Percentiles rank a stretch among this genome's conserved stretches.
Evolutionary conservation across 345 rosid genomes (phyloP).

Genomic region (Populus davidiana): DNA sequence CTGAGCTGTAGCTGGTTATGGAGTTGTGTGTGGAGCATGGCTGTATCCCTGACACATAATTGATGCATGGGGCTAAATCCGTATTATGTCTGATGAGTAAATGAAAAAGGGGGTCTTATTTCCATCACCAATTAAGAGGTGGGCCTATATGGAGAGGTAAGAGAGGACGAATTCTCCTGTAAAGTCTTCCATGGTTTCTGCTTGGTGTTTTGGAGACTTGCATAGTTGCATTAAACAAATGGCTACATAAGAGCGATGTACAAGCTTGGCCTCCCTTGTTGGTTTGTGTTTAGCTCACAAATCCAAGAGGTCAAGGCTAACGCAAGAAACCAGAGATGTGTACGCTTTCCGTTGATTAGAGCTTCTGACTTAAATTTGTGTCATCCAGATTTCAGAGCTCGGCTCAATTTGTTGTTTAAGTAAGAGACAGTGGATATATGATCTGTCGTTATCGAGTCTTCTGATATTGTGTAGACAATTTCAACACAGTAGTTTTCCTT

Average conservation of each 20-base stretch:
- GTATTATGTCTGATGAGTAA: neutral
- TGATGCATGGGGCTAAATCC: neutral
- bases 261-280: neutral
- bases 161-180: neutral
- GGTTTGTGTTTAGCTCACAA: neutral
- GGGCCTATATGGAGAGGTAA: neutral
- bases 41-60: neutral
- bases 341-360: too few relatives aligned
- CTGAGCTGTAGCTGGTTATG: neutral
- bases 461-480: too few relatives aligned
- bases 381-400: too few relatives aligned
- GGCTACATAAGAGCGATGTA: neutral
- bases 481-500: too few relatives aligned
- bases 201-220: neutral
- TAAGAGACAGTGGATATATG: too few relatives aligned
- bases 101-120: neutral
- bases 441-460: too few relatives aligned
- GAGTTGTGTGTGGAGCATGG: neutral
- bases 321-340: neutral
- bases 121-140: neutral
- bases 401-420: too few relatives aligned
- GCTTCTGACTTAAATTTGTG: too few relatives aligned
- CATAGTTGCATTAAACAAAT: neutral
- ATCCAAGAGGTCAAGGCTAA: neutral
- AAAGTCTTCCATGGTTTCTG: neutral